Evolutionary conservation across 345 rosid species (phyloP), one percentile per base, ranked within the genome.

Genomic region (Bruguiera parviflora): DNA sequence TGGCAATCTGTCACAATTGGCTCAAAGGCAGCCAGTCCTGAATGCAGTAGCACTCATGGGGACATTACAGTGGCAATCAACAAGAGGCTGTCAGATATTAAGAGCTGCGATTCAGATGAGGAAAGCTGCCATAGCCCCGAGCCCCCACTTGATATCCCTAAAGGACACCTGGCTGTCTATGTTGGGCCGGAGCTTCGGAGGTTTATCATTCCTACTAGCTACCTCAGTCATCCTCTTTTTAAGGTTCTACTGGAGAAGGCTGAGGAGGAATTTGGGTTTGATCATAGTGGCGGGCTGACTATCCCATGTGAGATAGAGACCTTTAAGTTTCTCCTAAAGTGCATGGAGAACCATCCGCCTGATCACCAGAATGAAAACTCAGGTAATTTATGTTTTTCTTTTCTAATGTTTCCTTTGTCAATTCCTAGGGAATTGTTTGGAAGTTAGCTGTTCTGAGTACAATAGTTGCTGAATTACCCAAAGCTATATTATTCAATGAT

Each of bases 221-320:
- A 85, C 78, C 93, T 95, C 19, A 85, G 92, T 79, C 99, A 95
- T 77, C 71, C 88, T n/a, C 72, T 91, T 49, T 95, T 95, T 82
- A 89, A 95, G 83, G 84, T 86, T 72, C 77, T 95, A 81, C 76
- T 95, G 56, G 99, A 83, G 72, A 95, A 95, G 76, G 89, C 79
- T 2, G 96, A 91, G 78, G 99, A 95, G 84, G 96, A 95, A 79
- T 91, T 81, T 65, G 96, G 99, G 72, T 95, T 88, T 77, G 88
- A 95, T 82, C 95, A 89, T 67, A 83, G 79, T 0, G 96, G 97
- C 1, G 93, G 83, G 3, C 96, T 89, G 68, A 95, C 96, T 4
- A 82, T 89, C 65, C 99, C 97, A 31, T 95, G 99, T 21, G 99
- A 95, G 86, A 93, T 87, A 20, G 96, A 95, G 92, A 95, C 96